phyloP scores from a whole-genome alignment of 2,329 filamentous ascomycete genomes.

The Phyllosticta citribraziliensis region DNA sequence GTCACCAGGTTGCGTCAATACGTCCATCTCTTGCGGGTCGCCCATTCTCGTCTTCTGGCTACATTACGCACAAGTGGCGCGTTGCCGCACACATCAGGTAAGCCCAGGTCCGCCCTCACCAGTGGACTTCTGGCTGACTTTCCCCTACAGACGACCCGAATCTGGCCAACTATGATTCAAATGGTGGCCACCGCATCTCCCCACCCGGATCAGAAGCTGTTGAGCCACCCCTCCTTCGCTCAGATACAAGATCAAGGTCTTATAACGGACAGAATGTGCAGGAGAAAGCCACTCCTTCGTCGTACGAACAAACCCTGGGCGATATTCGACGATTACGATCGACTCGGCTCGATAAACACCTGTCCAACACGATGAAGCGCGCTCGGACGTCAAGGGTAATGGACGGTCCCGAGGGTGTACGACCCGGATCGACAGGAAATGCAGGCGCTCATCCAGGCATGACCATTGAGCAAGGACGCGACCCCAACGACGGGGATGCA shows the following conservation, averaged over 20 bases:
- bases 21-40: conserved; percentile 83
- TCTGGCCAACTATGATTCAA: conserved; percentile 55
- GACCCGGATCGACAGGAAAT: conserved; percentile 58
- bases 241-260: conserved; percentile 64
- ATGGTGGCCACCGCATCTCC: conserved; percentile 50
- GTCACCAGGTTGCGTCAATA: conserved; percentile 89
- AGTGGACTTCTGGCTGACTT: conserved; percentile 12
- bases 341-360: conserved; percentile 84
- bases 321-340: conserved; percentile 88
- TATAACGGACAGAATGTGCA: conserved; percentile 51
- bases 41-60: conserved; percentile 77
- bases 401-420: conserved; percentile 68
- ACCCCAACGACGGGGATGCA: conserved; percentile 59
- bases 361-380: conserved; percentile 87
- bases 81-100: conserved; percentile 60
- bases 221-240: conserved; percentile 46
- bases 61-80: conserved; percentile 78
- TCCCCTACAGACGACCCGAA: conserved; percentile 55
- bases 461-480: conserved; percentile 72
- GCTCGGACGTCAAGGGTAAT: conserved; percentile 87
- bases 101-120: conserved; percentile 15
- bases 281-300: conserved; percentile 49
- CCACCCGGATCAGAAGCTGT: conserved; percentile 33
- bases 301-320: conserved; percentile 90
- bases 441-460: conserved; percentile 48